A percentile compares a stretch with the other conserved stretches of the same genome.
These are phyloP conservation scores for Exophiala viscosa DNA, from an alignment of 2,329 filamentous ascomycete genomes.

Conservation along the genomic window DNA sequence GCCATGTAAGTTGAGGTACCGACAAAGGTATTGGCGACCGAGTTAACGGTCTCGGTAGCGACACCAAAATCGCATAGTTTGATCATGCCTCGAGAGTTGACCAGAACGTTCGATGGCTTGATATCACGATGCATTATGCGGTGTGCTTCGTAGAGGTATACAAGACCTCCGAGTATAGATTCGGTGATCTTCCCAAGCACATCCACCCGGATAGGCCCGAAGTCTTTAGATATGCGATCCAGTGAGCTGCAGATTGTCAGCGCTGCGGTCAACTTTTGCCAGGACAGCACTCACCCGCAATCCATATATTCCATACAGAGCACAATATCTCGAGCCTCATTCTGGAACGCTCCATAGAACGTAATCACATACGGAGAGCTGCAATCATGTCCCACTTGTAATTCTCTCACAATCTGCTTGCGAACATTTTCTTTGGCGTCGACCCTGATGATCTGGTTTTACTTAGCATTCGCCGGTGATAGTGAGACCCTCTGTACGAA, in stretches of 20 bases:
- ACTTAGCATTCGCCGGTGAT: constrained; percentile 21
- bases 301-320: constrained; percentile 99
- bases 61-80: constrained; percentile 99
- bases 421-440: constrained; percentile 96
- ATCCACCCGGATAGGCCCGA: constrained; percentile 91
- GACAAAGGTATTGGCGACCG: constrained; percentile 95
- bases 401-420: constrained; percentile 92
- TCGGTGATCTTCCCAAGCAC: constrained; percentile 97
- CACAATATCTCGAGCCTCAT: constrained; percentile 94
- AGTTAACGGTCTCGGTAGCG: constrained; percentile 96
- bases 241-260: constrained; percentile 62
- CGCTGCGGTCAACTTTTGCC: constrained; percentile 12
- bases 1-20: constrained; percentile 99
- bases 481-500: constrained; percentile 39
- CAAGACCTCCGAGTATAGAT: constrained; percentile 85
- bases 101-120: constrained; percentile 95
- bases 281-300: constrained; percentile 69
- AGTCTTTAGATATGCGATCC: constrained; percentile 88
- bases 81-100: constrained; percentile 91
- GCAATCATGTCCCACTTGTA: constrained; percentile 98
- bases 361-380: constrained; percentile 96
- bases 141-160: constrained; percentile 91
- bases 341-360: constrained; percentile 96
- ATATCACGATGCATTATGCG: constrained; percentile 99
- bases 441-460: constrained; percentile 81